A percentile compares a stretch with the other conserved stretches of the same genome.
Conservation (phyloP, 352 stramenopile genomes). For the Phytophthora fragariae region DNA sequence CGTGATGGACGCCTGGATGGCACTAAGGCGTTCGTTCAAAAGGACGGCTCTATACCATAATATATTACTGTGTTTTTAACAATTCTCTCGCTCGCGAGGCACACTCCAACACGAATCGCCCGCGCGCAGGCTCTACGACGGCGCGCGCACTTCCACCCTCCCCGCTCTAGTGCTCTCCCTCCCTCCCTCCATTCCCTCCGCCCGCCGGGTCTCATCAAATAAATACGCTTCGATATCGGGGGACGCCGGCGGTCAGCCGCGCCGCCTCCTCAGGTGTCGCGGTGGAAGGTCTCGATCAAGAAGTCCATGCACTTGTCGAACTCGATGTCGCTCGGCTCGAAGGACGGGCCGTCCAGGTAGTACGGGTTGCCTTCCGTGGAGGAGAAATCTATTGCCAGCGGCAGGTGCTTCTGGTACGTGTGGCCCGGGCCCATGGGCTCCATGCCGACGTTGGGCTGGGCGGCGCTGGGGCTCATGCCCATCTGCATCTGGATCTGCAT, state of each 20-base stretch:
- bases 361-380: slow-evolving; percentile 53
- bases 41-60: slow-evolving; percentile 40
- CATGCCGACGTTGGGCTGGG: slow-evolving; percentile 27
- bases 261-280: slow-evolving; percentile 41
- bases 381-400: slow-evolving; percentile 57
- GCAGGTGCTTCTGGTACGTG: slow-evolving; percentile 60
- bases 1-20: not conserved
- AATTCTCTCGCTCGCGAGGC: slow-evolving; percentile 47
- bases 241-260: slow-evolving; percentile 1
- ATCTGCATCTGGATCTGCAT: slow-evolving; percentile 36
- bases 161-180: slow-evolving; percentile 18
- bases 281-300: slow-evolving; percentile 77
- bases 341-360: slow-evolving; percentile 53
- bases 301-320: slow-evolving; percentile 88
- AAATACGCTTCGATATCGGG: slow-evolving; percentile 49
- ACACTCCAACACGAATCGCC: slow-evolving; percentile 35
- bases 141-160: slow-evolving; percentile 15
- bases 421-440: slow-evolving; percentile 41
- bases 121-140: slow-evolving; percentile 10
- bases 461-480: slow-evolving; percentile 12
- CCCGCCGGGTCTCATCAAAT: slow-evolving; percentile 41
- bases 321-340: slow-evolving; percentile 68
- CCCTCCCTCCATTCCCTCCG: slow-evolving; percentile 8
- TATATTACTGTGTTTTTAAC: slow-evolving; percentile 50
- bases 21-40: slow-evolving; percentile 16